These are phyloP conservation scores for Cenococcum geophilum DNA, from an alignment of 495 filamentous ascomycete species.

Conservation along the genomic window DNA sequence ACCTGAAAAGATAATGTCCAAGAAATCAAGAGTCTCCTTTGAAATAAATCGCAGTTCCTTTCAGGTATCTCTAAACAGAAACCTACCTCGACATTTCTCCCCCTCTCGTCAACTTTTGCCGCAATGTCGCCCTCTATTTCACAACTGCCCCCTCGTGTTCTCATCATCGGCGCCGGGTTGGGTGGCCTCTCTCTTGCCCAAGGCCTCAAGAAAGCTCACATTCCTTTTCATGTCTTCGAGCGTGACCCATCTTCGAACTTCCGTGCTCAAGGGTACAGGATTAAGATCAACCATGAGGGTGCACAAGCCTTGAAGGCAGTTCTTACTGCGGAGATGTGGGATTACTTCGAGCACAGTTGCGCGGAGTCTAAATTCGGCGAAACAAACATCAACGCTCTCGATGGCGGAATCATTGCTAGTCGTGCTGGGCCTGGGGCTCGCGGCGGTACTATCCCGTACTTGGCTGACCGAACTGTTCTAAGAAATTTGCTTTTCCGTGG, in stretches of 20 bases:
- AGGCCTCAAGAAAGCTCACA: conserved; percentile 43
- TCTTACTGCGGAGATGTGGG: conserved; percentile 12
- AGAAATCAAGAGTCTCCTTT: background rate
- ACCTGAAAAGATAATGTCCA: background rate
- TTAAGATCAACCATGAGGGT: conserved; percentile 22
- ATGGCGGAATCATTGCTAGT: conserved; percentile 19
- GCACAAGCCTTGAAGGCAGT: conserved; percentile 7
- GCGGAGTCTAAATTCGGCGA: conserved; percentile 26
- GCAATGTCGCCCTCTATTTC: conserved; percentile 13
- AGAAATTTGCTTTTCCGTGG: conserved; percentile 22
- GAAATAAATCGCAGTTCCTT: background rate
- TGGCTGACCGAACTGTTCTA: conserved; percentile 29
- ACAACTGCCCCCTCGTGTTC: conserved; percentile 30
- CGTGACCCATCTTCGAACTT: conserved; percentile 18
- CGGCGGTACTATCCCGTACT: conserved; percentile 8
- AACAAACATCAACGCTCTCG: conserved; percentile 26
- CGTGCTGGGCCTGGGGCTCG: conserved; percentile 11
- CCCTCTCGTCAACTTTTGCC: conserved; percentile 6
- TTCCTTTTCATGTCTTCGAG: conserved; percentile 29
- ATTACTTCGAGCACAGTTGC: conserved; percentile 24
- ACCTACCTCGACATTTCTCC: conserved; percentile 8
- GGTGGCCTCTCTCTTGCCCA: conserved; percentile 56
- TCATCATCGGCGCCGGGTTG: conserved; percentile 57
- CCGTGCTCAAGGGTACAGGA: conserved; percentile 28
- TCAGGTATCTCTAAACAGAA: background rate